Percentiles rank a stretch among this genome's conserved stretches.
phyloP scores from a whole-genome alignment of 805 yeast species.

The Starmera pachycereana region DNA sequence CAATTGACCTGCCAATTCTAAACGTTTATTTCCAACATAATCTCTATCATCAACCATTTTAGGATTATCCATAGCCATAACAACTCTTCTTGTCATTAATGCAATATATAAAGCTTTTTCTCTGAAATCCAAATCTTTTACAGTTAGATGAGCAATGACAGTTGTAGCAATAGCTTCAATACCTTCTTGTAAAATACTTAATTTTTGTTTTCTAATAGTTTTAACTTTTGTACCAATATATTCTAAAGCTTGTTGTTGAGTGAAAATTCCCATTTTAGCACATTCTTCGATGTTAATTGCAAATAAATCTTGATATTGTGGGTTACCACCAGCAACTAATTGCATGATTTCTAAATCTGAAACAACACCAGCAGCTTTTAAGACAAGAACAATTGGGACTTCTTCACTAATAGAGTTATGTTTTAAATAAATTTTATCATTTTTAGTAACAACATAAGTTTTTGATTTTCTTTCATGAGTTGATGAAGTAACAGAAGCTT shows the following conservation, averaged over 20 bases:
- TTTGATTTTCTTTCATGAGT: constrained; percentile 98
- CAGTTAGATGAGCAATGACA: constrained; percentile 89
- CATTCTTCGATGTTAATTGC: constrained; percentile 93
- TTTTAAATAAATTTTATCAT: constrained; percentile 79
- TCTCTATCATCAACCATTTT: constrained; percentile 97
- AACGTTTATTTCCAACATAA: constrained; percentile 95
- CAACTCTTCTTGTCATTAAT: constrained; percentile 91
- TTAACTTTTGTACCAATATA: constrained; percentile 87
- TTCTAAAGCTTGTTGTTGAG: constrained; percentile 90
- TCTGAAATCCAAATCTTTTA: constrained; percentile 73
- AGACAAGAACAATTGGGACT: constrained; percentile 83
- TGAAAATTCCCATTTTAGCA: constrained; percentile 70
- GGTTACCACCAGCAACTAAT: constrained; percentile 83
- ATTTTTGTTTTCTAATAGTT: constrained; percentile 84
- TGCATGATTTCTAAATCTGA: constrained; percentile 92
- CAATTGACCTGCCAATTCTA: constrained; percentile 94
- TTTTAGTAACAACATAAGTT: constrained; percentile 89
- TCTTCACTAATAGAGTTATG: constrained; percentile 96
- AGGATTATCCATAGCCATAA: constrained; percentile 92
- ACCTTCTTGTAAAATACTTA: constrained; percentile 83
- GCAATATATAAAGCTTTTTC: constrained; percentile 94
- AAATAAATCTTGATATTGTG: constrained; percentile 84
- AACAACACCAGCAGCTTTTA: constrained; percentile 91
- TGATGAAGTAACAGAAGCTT: constrained; percentile 95
- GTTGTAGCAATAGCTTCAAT: constrained; percentile 95